Evolutionary conservation across 306 rosid genomes (phyloP).

Genomic region (Hylodesmum podocarpum): DNA sequence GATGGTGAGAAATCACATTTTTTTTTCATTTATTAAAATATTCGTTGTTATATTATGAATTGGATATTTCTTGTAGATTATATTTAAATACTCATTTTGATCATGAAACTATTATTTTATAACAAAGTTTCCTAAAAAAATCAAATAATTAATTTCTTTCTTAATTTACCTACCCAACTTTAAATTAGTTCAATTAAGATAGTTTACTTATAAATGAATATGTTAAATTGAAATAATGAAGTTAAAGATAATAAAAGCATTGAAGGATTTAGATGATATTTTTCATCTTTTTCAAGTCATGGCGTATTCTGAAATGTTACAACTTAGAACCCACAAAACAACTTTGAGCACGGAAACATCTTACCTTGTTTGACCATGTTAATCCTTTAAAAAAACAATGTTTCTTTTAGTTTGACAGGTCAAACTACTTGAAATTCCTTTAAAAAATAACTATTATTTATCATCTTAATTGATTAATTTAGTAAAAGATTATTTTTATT

Average conservation of each 20-base stretch:
- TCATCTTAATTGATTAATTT: no score
- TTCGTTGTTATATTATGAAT: not conserved
- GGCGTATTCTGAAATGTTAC: no score
- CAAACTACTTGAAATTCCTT: constrained; percentile 36
- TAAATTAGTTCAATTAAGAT: not conserved
- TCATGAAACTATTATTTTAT: not conserved
- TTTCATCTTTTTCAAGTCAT: not conserved
- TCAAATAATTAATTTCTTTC: not conserved
- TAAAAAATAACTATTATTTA: no score
- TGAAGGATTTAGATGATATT: not conserved
- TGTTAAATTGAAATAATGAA: not conserved
- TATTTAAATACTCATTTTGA: not conserved
- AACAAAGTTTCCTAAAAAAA: not conserved
- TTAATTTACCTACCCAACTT: not conserved
- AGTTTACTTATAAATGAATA: not conserved
- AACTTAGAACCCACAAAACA: no score
- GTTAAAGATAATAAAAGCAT: not conserved
- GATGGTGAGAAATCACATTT: not conserved
- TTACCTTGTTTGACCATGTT: constrained; percentile 5
- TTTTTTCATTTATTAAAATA: not conserved
- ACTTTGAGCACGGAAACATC: not conserved
- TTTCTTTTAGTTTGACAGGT: constrained; percentile 5
- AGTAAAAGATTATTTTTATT: no score
- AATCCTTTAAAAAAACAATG: constrained; percentile 25
- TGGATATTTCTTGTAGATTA: not conserved